These are phyloP conservation scores for Penicillium waksmanii DNA, from an alignment of 495 filamentous ascomycete genomes.

Conservation along the genomic window DNA sequence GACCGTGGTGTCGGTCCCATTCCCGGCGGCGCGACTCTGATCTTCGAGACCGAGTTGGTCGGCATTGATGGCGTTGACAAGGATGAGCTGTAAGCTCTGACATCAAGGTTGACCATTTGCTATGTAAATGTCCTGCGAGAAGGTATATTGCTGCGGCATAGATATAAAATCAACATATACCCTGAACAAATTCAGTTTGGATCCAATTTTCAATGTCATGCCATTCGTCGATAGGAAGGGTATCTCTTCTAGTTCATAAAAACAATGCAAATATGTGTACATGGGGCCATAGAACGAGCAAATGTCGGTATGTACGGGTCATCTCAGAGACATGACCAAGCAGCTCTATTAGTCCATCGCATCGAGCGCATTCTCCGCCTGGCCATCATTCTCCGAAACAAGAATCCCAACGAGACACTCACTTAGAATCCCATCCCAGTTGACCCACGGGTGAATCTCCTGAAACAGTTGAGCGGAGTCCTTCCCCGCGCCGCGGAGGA, in stretches of 20 bases:
- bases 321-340: neutral
- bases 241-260: conserved; percentile 22
- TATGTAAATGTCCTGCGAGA: neutral
- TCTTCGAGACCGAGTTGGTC: conserved; percentile 93
- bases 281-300: neutral
- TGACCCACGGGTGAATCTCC: conserved; percentile 97
- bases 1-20: conserved; percentile 75
- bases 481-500: conserved; percentile 77
- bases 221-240: conserved; percentile 9
- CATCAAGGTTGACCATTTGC: conserved; percentile 1
- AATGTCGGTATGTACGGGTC: neutral
- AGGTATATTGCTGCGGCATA: conserved; percentile 7
- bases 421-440: conserved; percentile 90
- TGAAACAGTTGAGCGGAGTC: conserved; percentile 76
- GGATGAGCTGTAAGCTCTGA: conserved; percentile 53
- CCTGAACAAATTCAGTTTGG: neutral
- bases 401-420: conserved; percentile 84
- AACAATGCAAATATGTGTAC: conserved; percentile 6
- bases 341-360: conserved; percentile 64
- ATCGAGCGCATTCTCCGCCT: conserved; percentile 57
- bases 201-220: conserved; percentile 2
- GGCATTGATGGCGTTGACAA: conserved; percentile 79
- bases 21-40: conserved; percentile 74
- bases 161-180: conserved; percentile 10
- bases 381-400: conserved; percentile 73